phyloP scores from a whole-genome alignment of 179 eudicot species.

The Gypsophila paniculata region DNA sequence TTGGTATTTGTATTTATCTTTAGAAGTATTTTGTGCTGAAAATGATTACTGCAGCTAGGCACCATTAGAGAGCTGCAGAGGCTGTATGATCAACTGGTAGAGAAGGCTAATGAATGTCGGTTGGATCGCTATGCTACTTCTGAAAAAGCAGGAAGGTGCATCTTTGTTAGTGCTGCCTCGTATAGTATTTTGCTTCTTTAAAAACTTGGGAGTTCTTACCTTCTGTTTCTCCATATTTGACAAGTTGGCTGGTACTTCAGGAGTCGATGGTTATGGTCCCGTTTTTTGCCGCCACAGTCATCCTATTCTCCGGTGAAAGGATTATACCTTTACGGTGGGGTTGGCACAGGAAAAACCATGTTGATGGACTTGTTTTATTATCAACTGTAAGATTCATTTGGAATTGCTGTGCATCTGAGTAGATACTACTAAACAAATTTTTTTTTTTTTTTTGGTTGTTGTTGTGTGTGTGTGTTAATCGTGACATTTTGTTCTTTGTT shows the following conservation, averaged over 20 bases:
- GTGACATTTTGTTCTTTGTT: neutral
- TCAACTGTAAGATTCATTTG: slow-evolving; percentile 55
- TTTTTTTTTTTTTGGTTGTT: too few species aligned
- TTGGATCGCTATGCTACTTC: slow-evolving; percentile 69
- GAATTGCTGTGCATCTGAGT: neutral
- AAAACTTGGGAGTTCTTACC: neutral
- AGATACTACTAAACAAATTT: neutral
- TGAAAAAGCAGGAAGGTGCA: slow-evolving; percentile 60
- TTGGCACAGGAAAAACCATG: slow-evolving; percentile 91
- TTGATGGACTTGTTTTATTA: slow-evolving; percentile 77
- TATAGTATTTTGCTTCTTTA: slow-evolving; percentile 1
- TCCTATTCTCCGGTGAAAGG: slow-evolving; percentile 70
- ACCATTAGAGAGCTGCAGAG: slow-evolving; percentile 70
- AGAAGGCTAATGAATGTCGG: slow-evolving; percentile 53
- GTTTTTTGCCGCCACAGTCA: slow-evolving; percentile 66
- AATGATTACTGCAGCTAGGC: slow-evolving; percentile 46
- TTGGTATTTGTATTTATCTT: neutral
- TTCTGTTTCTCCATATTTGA: neutral
- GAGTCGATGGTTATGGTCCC: slow-evolving; percentile 84
- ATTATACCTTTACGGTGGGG: slow-evolving; percentile 77
- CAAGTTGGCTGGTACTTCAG: slow-evolving; percentile 35
- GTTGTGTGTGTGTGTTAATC: slow-evolving; percentile 5
- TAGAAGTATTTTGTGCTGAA: slow-evolving; percentile 13
- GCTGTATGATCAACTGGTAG: slow-evolving; percentile 68
- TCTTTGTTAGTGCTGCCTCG: neutral